phyloP scores from a whole-genome alignment of 495 filamentous ascomycete species.

The Sabuloglossum arenarium region DNA sequence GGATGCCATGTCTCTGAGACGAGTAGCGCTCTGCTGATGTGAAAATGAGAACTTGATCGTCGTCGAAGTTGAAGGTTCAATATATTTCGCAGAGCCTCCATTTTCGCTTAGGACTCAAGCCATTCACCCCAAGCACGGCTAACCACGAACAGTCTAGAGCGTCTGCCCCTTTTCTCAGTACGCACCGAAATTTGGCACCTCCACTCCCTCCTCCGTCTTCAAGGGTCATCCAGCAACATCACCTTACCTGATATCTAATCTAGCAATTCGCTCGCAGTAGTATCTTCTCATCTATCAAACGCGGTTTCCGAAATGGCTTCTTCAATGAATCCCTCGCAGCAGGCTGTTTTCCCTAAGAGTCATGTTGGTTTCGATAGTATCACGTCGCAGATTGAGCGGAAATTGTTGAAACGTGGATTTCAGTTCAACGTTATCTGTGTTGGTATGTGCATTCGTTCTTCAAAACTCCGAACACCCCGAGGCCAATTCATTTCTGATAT shows the following conservation, averaged over 20 bases:
- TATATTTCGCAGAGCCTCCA: not conserved
- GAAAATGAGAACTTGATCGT: not conserved
- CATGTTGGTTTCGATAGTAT: constrained; percentile 99
- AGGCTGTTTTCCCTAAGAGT: constrained; percentile 71
- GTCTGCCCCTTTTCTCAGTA: not conserved
- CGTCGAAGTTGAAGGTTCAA: not conserved
- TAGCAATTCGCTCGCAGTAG: not conserved
- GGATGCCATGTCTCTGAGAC: not conserved
- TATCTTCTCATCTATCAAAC: not conserved
- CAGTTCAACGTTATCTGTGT: constrained; percentile 99
- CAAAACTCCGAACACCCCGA: not conserved
- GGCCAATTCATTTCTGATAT: constrained; percentile 12
- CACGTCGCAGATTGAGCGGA: constrained; percentile 93
- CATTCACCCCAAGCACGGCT: not conserved
- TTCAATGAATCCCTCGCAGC: constrained; percentile 24
- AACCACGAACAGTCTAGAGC: not conserved
- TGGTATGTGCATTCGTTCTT: constrained; percentile 35
- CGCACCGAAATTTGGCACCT: not conserved
- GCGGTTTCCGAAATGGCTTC: constrained; percentile 26
- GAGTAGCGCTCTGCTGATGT: not conserved
- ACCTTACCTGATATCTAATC: constrained; percentile 1
- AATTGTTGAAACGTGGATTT: constrained; percentile 98
- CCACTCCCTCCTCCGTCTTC: not conserved
- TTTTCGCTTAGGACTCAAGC: not conserved
- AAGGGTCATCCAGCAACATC: not conserved